Base-by-base conservation (phyloP, 306 rosid species). In the Corylus americana region DNA sequence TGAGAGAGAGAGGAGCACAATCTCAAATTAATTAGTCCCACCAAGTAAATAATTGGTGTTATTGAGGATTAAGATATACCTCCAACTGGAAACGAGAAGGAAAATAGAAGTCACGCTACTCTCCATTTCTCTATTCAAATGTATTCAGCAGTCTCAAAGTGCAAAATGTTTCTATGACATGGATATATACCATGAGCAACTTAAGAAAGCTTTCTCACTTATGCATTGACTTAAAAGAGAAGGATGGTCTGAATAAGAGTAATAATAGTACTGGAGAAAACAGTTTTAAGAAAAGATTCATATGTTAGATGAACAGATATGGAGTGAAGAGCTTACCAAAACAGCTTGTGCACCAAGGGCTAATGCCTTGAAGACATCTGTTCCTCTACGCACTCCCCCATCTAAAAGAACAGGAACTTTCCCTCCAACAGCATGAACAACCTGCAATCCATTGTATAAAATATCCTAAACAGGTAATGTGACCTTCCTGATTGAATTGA, bases 281-380 rank as follows among this genome's bases (percentile, higher is more conserved):
- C 11, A 11, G 9, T 11, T 4, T 25, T 35, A 64, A 42, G 50
- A 42, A 22, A 11, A 67, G 44, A 67, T n/a, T n/a, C 12, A 7
- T 67, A 9, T 37, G 27, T 67, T 12, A 59, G 16, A 59, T 25
- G 2, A 61, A 25, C 14, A 25, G 5, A 11, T 2, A 2, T 61
- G 17, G 67, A 37, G 63, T 37, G 16, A 18, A 84, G 75, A 68
- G 58, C 83, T 77, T 87, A 87, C 94, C 58, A 89, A 89, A 57
- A 91, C 91, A n/a, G 95, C 90, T 70, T 89, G 79, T 39, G 90
- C 93, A 9, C 93, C 93, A 12, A 87, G 88, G 77, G 95, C 92
- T 73, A 91, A 78, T 35, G 89, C 95, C 85, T 91, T 89, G 73
- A 89, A 91, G 16, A 89, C 78, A 74, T 87, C 88, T 16, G 95